These are phyloP conservation scores for Xylariaceae sp. DNA, from an alignment of 2,329 filamentous ascomycete genomes.

Conservation along the genomic window DNA sequence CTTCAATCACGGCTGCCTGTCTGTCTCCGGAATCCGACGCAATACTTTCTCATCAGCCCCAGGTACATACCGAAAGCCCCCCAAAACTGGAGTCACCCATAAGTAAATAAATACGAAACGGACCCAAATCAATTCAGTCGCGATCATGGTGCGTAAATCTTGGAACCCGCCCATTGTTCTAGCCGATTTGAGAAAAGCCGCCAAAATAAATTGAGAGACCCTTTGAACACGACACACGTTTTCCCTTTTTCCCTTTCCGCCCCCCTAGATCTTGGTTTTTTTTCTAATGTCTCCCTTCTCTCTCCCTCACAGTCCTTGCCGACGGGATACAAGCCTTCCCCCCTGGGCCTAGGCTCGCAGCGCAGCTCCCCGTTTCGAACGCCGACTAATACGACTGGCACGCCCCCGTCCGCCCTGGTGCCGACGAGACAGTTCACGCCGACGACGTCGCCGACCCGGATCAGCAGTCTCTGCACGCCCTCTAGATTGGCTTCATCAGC, in stretches of 20 bases:
- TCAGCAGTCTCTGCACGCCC: constrained; percentile 39
- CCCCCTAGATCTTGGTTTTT: no score
- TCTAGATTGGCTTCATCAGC: constrained; percentile 35
- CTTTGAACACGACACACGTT: neutral
- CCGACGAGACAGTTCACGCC: constrained; percentile 62
- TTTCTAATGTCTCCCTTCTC: no score
- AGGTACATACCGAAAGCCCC: no score
- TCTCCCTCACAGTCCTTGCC: constrained; percentile 43
- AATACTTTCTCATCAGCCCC: no score
- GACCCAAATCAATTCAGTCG: constrained; percentile 3
- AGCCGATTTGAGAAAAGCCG: constrained; percentile 6
- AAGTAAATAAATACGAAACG: neutral
- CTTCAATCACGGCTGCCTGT: no score
- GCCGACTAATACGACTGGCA: constrained; percentile 51
- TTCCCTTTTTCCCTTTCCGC: neutral
- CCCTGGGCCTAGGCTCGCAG: constrained; percentile 64
- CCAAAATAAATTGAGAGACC: constrained; percentile 2
- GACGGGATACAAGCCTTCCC: constrained; percentile 63
- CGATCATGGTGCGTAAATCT: constrained; percentile 26
- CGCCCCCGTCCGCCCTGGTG: constrained; percentile 52
- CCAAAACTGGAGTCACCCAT: neutral
- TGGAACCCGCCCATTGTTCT: constrained; percentile 18
- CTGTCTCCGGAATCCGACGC: no score
- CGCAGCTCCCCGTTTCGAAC: constrained; percentile 61
- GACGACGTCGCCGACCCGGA: constrained; percentile 54